Evolutionary conservation across 2,329 filamentous ascomycete genomes (phyloP).

Genomic region (Xylaria sp.): DNA sequence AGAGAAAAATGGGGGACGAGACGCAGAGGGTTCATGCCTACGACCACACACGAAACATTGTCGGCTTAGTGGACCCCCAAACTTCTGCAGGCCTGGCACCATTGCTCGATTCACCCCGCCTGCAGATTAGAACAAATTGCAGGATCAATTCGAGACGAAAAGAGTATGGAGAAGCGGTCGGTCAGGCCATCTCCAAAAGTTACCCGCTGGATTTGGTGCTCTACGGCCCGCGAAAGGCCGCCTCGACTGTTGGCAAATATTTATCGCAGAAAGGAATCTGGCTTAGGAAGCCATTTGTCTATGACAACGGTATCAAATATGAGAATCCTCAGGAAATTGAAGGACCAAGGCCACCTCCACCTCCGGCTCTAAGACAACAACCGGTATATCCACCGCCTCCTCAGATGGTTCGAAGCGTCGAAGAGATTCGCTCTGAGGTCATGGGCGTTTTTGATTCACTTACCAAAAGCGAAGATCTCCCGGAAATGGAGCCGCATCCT

Average conservation of each 20-base stretch:
- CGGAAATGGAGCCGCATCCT: slow-evolving; percentile 72
- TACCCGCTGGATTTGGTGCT: slow-evolving; percentile 78
- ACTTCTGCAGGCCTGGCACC: slow-evolving; percentile 75
- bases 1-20: slow-evolving; percentile 64
- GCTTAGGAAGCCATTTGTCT: slow-evolving; percentile 66
- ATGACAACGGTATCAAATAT: slow-evolving; percentile 72
- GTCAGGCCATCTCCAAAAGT: slow-evolving; percentile 67
- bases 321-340: slow-evolving; percentile 78
- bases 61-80: slow-evolving; percentile 78
- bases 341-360: slow-evolving; percentile 53
- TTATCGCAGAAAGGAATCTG: slow-evolving; percentile 74
- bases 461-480: slow-evolving; percentile 77
- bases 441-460: slow-evolving; percentile 89
- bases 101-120: slow-evolving; percentile 73
- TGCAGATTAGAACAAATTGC: slow-evolving; percentile 75
- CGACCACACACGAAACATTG: slow-evolving; percentile 75
- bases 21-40: slow-evolving; percentile 74
- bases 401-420: slow-evolving; percentile 70
- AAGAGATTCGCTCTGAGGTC: slow-evolving; percentile 88
- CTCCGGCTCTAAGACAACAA: slow-evolving; percentile 49
- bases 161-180: slow-evolving; percentile 69
- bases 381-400: slow-evolving; percentile 43
- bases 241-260: slow-evolving; percentile 71
- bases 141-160: slow-evolving; percentile 75
- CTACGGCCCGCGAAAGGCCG: slow-evolving; percentile 78